Conservation (phyloP, 177 flowering plant genomes). For the Vitis hybrid region DNA sequence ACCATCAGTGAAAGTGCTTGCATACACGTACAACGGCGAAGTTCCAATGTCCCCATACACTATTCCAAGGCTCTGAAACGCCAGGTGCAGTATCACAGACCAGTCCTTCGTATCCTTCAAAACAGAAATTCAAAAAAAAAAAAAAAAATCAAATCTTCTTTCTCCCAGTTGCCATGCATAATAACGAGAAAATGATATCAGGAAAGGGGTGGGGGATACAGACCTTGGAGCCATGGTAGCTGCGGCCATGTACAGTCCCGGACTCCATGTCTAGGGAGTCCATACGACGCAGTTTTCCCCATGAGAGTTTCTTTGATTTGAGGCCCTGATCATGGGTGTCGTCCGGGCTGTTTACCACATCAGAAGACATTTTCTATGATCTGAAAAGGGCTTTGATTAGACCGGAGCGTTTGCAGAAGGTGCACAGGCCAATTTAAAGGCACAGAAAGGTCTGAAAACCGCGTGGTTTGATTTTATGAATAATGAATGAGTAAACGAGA, state of each 20-base stretch:
- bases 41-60: constrained; percentile 26
- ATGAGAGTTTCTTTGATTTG: background rate
- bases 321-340: background rate
- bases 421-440: too few relatives aligned
- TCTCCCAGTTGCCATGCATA: too few relatives aligned
- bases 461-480: too few relatives aligned
- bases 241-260: background rate
- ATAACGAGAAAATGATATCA: too few relatives aligned
- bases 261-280: constrained; percentile 25
- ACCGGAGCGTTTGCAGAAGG: too few relatives aligned
- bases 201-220: background rate
- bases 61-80: constrained; percentile 11
- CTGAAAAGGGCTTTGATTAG: too few relatives aligned
- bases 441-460: too few relatives aligned
- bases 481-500: too few relatives aligned
- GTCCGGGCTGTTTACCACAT: background rate
- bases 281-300: background rate
- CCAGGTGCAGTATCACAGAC: constrained; percentile 11
- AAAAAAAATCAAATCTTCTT: background rate
- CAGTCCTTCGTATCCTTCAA: background rate
- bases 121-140: background rate
- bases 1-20: constrained; percentile 17
- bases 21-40: constrained; percentile 26
- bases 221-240: background rate
- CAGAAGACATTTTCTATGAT: background rate